Percentiles rank a stretch among this genome's conserved stretches.
phyloP scores from a whole-genome alignment of 306 rosid genomes.

The Prunus armeniaca region DNA sequence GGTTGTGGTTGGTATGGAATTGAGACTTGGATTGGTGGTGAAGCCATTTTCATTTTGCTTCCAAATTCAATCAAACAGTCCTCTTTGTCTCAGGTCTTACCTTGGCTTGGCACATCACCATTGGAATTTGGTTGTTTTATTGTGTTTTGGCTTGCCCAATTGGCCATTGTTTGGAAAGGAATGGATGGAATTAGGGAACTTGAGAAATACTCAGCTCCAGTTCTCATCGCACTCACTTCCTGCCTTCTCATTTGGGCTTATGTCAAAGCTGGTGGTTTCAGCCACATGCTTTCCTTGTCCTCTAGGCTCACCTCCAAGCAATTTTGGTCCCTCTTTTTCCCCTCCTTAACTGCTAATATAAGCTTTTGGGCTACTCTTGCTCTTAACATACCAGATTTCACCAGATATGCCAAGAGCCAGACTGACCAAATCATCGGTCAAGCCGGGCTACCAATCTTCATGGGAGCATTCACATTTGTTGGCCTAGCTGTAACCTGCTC shows the following conservation, averaged over 20 bases:
- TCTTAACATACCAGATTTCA: constrained; percentile 85
- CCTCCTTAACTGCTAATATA: constrained; percentile 84
- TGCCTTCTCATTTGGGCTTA: constrained; percentile 65
- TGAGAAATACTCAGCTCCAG: constrained; percentile 86
- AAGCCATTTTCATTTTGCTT: constrained; percentile 73
- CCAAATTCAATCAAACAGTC: constrained; percentile 49
- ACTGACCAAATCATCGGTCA: constrained; percentile 82
- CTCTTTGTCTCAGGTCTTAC: constrained; percentile 26
- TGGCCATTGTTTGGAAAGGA: constrained; percentile 67
- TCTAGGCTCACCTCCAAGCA: constrained; percentile 56
- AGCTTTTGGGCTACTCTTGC: constrained; percentile 90
- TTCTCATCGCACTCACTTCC: constrained; percentile 58
- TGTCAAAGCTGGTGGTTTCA: constrained; percentile 66
- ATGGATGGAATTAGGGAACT: constrained; percentile 78
- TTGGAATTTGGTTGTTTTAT: constrained; percentile 70
- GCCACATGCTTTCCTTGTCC: constrained; percentile 70
- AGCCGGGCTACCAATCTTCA: constrained; percentile 74
- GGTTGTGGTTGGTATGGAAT: constrained; percentile 99
- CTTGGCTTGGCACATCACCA: constrained; percentile 89
- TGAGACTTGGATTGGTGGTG: constrained; percentile 94
- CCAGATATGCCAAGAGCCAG: constrained; percentile 69
- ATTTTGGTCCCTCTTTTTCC: constrained; percentile 75
- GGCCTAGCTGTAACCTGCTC: constrained; percentile 88
- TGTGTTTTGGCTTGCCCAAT: constrained; percentile 63
- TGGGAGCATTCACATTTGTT: constrained; percentile 87